Evolutionary conservation across 768 basidiomycete species (phyloP).

Genomic region (Kwoniella mangroviensis): DNA sequence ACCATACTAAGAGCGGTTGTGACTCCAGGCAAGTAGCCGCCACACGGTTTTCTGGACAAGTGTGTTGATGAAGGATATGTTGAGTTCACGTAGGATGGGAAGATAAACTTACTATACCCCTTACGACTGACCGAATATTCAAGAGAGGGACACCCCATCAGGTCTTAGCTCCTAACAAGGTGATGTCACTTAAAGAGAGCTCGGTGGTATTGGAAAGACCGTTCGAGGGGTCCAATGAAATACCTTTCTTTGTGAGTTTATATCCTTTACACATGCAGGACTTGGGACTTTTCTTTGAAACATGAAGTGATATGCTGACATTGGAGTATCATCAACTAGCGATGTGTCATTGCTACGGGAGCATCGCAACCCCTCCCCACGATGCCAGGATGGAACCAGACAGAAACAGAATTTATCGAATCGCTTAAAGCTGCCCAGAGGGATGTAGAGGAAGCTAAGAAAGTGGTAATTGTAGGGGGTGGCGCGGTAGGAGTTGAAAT

Average conservation of each 20-base stretch:
- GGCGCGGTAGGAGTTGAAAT: constrained; percentile 70
- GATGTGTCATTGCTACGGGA: constrained; percentile 54
- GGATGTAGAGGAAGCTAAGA: constrained; percentile 61
- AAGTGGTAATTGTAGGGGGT: constrained; percentile 71
- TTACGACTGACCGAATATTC: constrained; percentile 46
- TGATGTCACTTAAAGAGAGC: constrained; percentile 42
- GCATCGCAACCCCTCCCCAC: constrained; percentile 50
- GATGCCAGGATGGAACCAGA: constrained; percentile 35
- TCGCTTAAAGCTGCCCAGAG: constrained; percentile 60
- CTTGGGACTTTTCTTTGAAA: neutral
- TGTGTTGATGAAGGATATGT: neutral
- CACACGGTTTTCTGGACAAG: neutral
- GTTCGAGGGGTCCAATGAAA: constrained; percentile 48
- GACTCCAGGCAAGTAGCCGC: constrained; percentile 38
- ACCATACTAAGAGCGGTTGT: constrained; percentile 50
- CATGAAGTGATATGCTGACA: neutral
- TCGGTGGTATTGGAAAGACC: constrained; percentile 51
- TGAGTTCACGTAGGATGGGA: constrained; percentile 52
- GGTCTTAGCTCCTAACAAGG: constrained; percentile 49
- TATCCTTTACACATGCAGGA: neutral
- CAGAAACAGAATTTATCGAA: constrained; percentile 21
- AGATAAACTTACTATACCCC: constrained; percentile 38
- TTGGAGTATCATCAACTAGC: constrained; percentile 24
- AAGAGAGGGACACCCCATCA: constrained; percentile 36
- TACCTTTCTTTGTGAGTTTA: constrained; percentile 52